Conservation (phyloP, 805 yeast species). For the Kodamaea neixiangensis region DNA sequence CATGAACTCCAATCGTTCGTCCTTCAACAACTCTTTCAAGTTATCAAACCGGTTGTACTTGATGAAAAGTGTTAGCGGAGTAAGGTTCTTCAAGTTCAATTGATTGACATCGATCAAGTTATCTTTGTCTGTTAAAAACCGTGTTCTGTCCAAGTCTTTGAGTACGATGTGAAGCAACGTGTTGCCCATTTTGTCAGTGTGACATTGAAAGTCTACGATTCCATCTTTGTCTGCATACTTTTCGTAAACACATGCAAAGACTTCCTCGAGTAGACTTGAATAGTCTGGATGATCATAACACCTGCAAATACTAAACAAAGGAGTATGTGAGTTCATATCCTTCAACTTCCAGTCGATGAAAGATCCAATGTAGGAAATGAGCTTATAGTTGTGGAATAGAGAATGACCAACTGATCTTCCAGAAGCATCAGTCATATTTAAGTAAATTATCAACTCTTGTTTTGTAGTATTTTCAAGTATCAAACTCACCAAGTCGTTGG, state of each 20-base stretch:
- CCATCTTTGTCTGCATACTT: conserved; percentile 38
- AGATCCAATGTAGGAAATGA: conserved; percentile 56
- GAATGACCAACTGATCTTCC: conserved; percentile 75
- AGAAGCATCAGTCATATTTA: conserved; percentile 51
- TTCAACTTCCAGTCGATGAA: conserved; percentile 67
- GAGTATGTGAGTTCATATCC: conserved; percentile 73
- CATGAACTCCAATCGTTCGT: conserved; percentile 44
- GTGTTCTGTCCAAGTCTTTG: conserved; percentile 42
- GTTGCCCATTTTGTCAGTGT: conserved; percentile 73
- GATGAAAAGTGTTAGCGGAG: conserved; percentile 72
- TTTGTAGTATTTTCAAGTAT: conserved; percentile 43
- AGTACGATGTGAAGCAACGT: conserved; percentile 73
- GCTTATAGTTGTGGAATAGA: conserved; percentile 54
- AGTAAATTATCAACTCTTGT: conserved; percentile 50
- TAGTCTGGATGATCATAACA: conserved; percentile 79
- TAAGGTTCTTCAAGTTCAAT: conserved; percentile 55
- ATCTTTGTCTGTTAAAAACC: conserved; percentile 21
- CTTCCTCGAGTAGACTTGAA: conserved; percentile 44
- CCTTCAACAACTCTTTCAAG: conserved; percentile 49
- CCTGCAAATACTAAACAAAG: conserved; percentile 71
- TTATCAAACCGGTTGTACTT: conserved; percentile 69
- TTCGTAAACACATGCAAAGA: conserved; percentile 44
- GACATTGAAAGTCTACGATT: conserved; percentile 53
- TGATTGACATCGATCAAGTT: conserved; percentile 54
- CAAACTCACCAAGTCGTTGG: conserved; percentile 45